Base-by-base conservation (phyloP, 192 early-diverging fungal species). In the Coemansia sp. region DNA sequence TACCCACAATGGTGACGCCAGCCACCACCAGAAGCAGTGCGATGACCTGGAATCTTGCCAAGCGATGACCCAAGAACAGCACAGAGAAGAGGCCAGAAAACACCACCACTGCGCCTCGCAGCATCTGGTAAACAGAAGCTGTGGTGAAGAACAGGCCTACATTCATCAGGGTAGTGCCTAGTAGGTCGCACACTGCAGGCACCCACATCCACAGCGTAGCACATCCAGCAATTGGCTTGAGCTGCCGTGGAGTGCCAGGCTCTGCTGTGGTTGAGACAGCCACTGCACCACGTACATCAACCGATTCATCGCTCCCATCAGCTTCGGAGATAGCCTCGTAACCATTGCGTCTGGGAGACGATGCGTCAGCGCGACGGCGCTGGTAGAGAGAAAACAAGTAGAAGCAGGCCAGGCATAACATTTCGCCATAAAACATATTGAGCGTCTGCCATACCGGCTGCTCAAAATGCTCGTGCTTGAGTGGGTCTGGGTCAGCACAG, bases 381-480 rank as follows among this genome's bases (percentile, higher is more conserved):
- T 51, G 66, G 42, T 62, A 71, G 35, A 65, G 53, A 18, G 71
- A 45, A 45, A 69, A 71, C 53, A 90, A 9, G 71, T 84, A 90
- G 73, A 90, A 84, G 56, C 88, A 83, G 10, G 86, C 74, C 35
- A 96, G 76, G 73, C 96, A 91, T 28, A 92, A 75, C 46, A 86
- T 85, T 73, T 99, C 96, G 56, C 96, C 96, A 37, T 94, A 73
- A 75, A 97, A 99, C 96, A 99, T 99, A 62, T 92, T 95, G 55
- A 99, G 83, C 23, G 96, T 97, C 86, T 97, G 95, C 91, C 92
- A 95, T n/a, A 96, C 83, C 13, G 96, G 96, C 79, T 99, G 96
- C 74, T 99, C 95, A 86, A 94, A 99, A 48, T 89, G 84, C 48
- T 88, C 71, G 42, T 84, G 82, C 18, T 89, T 86, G 11, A 67